Evolutionary conservation across 345 rosid species (phyloP).

Genomic region (Alliaria petiolata): DNA sequence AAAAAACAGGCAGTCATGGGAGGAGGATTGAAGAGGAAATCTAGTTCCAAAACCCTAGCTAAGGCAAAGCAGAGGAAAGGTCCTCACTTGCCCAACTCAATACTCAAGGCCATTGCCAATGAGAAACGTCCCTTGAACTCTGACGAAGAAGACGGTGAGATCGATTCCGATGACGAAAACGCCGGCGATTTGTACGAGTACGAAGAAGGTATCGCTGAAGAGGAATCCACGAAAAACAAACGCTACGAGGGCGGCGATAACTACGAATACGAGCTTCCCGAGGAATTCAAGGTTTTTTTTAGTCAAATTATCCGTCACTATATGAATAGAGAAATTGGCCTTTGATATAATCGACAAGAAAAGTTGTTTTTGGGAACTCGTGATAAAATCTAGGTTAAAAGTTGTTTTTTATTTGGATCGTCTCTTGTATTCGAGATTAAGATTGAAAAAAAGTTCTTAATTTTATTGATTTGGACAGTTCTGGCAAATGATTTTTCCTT

Average conservation of each 20-base stretch:
- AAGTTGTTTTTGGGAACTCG: no score
- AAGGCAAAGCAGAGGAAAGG: conserved; percentile 40
- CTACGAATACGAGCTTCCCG: conserved; percentile 66
- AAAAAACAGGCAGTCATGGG: conserved; percentile 16
- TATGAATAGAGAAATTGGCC: neutral
- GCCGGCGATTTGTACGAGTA: conserved; percentile 71
- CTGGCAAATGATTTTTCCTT: neutral
- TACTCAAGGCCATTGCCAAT: conserved; percentile 48
- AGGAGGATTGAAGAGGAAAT: conserved; percentile 15
- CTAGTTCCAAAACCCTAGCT: conserved; percentile 22
- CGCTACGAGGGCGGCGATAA: conserved; percentile 72
- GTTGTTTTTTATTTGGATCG: neutral
- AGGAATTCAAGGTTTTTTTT: conserved; percentile 57
- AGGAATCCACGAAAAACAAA: conserved; percentile 73
- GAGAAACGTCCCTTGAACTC: conserved; percentile 44
- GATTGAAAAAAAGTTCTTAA: neutral
- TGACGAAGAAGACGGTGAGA: conserved; percentile 63
- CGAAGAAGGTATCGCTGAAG: conserved; percentile 72
- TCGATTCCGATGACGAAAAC: conserved; percentile 44
- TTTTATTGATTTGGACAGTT: neutral
- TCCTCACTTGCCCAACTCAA: conserved; percentile 65
- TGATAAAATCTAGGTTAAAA: neutral
- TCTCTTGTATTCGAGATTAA: neutral
- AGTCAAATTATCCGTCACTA: neutral
- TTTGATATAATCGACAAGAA: no score